phyloP scores from a whole-genome alignment of 1,139 yeast genomes.

The Yamadazyma trypodendri region DNA sequence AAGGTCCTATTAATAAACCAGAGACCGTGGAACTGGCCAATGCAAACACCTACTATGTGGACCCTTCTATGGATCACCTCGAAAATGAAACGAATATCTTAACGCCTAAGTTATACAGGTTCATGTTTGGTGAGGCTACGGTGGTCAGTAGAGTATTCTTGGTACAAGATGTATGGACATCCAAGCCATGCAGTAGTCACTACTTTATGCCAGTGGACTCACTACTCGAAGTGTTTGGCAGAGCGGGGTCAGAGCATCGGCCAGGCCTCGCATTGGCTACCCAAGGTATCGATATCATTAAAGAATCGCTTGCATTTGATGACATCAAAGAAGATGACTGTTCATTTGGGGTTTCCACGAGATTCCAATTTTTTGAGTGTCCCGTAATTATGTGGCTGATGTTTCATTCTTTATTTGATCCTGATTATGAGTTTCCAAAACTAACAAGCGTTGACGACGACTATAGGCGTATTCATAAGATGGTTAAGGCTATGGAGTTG shows the following conservation, averaged over 20 bases:
- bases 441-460: slow-evolving; percentile 36
- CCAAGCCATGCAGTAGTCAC: slow-evolving; percentile 34
- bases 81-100: slow-evolving; percentile 14
- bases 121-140: slow-evolving; percentile 24
- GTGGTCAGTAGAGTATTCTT: slow-evolving; percentile 32
- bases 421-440: slow-evolving; percentile 10
- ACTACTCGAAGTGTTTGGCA: slow-evolving; percentile 49
- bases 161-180: slow-evolving; percentile 59
- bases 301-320: slow-evolving; percentile 20
- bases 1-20: slow-evolving; percentile 28
- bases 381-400: no score
- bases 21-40: not conserved
- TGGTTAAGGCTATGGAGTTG: not conserved
- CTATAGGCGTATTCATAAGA: slow-evolving; percentile 31
- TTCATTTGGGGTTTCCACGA: slow-evolving; percentile 46
- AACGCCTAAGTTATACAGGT: slow-evolving; percentile 20
- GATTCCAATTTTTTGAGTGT: slow-evolving; percentile 39
- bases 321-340: slow-evolving; percentile 31
- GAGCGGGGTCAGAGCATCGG: slow-evolving; percentile 12
- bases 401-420: no score
- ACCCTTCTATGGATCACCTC: slow-evolving; percentile 27
- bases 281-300: slow-evolving; percentile 23
- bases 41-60: slow-evolving; percentile 25
- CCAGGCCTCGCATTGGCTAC: not conserved
- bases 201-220: slow-evolving; percentile 52